Conservation (phyloP, 352 stramenopile genomes). For the Pythium dissotocum region DNA sequence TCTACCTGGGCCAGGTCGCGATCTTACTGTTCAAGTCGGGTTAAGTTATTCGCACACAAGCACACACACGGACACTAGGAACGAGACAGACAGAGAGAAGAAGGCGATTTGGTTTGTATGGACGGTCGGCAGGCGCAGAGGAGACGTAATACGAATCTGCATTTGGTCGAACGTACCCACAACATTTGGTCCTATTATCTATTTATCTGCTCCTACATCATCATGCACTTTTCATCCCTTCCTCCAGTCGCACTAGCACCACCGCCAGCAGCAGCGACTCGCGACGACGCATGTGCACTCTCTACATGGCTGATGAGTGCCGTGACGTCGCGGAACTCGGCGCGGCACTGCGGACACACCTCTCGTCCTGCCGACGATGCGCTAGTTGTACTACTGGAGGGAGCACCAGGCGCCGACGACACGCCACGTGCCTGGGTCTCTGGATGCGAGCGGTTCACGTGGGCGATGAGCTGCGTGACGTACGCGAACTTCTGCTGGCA, state of each 20-base stretch:
- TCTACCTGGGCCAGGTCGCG: constrained; percentile 93
- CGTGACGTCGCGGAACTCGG: constrained; percentile 50
- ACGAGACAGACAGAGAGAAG: not conserved
- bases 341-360: constrained; percentile 69
- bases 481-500: constrained; percentile 76
- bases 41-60: constrained; percentile 24
- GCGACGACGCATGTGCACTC: constrained; percentile 36
- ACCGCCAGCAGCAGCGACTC: constrained; percentile 13
- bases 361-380: constrained; percentile 32
- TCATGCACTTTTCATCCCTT: constrained; percentile 52
- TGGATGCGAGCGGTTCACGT: constrained; percentile 72
- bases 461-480: constrained; percentile 69
- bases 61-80: not conserved
- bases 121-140: not conserved
- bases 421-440: constrained; percentile 33
- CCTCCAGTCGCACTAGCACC: not conserved
- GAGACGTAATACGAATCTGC: constrained; percentile 2
- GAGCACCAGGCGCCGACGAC: constrained; percentile 5
- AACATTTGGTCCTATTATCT: not conserved
- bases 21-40: constrained; percentile 95
- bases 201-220: constrained; percentile 44
- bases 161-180: not conserved
- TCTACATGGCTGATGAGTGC: constrained; percentile 69
- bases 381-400: not conserved
- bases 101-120: not conserved